A percentile compares a stretch with the other conserved stretches of the same genome.
Conservation (phyloP, 2,329 filamentous ascomycete species). For the Clarireedia monteithiana region DNA sequence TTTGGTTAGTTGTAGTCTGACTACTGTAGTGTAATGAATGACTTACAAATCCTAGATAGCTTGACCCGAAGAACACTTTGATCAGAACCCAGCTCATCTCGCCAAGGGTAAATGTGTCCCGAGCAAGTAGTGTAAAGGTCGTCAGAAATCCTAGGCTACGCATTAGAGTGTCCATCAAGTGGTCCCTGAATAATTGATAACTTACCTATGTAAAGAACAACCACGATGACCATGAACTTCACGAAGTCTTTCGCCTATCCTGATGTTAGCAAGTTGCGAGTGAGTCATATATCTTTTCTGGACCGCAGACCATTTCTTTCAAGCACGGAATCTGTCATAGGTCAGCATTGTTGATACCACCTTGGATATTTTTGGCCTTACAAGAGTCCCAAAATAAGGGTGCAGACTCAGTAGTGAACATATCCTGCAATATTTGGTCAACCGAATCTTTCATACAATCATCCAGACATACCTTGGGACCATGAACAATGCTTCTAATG, state of each 20-base stretch:
- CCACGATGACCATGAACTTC: constrained; percentile 72
- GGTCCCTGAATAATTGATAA: constrained; percentile 3
- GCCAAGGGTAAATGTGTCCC: constrained; percentile 54
- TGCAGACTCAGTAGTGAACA: constrained; percentile 82
- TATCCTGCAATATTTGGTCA: constrained; percentile 42
- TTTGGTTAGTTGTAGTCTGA: neutral
- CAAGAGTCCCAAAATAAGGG: constrained; percentile 79
- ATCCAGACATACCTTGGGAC: constrained; percentile 52
- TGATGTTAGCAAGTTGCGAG: neutral
- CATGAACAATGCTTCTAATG: constrained; percentile 82
- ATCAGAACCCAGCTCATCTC: constrained; percentile 71
- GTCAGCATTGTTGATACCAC: constrained; percentile 12
- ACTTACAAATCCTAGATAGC: constrained; percentile 63
- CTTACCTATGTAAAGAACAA: constrained; percentile 69
- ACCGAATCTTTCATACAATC: constrained; percentile 4
- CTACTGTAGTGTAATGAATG: neutral
- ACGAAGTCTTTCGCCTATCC: constrained; percentile 71
- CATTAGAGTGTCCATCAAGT: neutral
- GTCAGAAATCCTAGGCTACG: constrained; percentile 61
- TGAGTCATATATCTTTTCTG: neutral
- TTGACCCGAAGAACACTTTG: constrained; percentile 75
- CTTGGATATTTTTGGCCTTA: constrained; percentile 17
- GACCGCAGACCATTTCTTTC: constrained; percentile 67
- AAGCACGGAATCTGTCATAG: constrained; percentile 63
- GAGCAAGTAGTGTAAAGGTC: constrained; percentile 72